Conservation (phyloP, 352 stramenopile genomes). For the Aphanomyces stellatus region DNA sequence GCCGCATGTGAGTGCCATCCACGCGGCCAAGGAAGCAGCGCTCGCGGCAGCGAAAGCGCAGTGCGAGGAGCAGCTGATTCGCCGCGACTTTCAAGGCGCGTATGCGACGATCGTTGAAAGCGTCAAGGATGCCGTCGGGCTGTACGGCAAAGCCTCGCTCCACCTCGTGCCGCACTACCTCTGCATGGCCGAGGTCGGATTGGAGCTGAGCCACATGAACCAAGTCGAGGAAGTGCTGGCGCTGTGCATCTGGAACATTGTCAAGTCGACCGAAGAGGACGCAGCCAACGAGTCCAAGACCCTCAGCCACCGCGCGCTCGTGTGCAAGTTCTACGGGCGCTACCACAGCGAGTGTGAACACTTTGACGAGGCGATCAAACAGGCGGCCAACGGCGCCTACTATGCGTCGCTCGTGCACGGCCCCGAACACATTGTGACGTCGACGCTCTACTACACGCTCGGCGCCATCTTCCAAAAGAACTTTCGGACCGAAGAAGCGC, state of each 20-base stretch:
- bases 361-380: slow-evolving; percentile 41
- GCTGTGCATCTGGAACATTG: slow-evolving; percentile 61
- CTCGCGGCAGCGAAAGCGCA: neutral
- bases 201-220: slow-evolving; percentile 51
- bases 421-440: slow-evolving; percentile 62
- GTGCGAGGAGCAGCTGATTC: slow-evolving; percentile 15
- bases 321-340: slow-evolving; percentile 14
- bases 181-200: slow-evolving; percentile 47
- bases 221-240: slow-evolving; percentile 56
- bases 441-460: slow-evolving; percentile 65
- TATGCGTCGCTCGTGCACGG: slow-evolving; percentile 62
- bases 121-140: slow-evolving; percentile 37
- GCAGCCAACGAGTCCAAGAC: slow-evolving; percentile 1
- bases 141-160: slow-evolving; percentile 44
- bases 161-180: slow-evolving; percentile 58
- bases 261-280: slow-evolving; percentile 39
- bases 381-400: slow-evolving; percentile 55
- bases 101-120: slow-evolving; percentile 8
- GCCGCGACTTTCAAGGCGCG: slow-evolving; percentile 1
- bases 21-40: neutral
- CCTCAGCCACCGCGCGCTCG: neutral
- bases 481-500: slow-evolving; percentile 39
- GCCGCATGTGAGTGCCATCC: neutral
- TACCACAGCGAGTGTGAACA: slow-evolving; percentile 14
- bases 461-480: slow-evolving; percentile 50